Conservation (phyloP, 129 eudicot species). For the Deinandra increscens region DNA sequence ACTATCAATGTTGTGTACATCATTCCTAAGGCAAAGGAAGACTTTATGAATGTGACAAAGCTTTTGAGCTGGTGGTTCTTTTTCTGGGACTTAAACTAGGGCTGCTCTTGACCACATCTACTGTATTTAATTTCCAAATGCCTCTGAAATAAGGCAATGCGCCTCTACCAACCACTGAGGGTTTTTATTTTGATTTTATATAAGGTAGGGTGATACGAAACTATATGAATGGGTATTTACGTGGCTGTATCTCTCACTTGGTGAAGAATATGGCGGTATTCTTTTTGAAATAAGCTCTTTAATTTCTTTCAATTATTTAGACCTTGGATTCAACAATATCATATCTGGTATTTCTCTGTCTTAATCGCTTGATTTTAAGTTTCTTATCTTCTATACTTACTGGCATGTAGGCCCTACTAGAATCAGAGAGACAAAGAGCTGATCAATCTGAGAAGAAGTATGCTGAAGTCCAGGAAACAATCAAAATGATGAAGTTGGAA, state of each 20-base stretch:
- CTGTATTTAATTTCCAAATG: slow-evolving; percentile 13
- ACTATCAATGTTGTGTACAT: background rate
- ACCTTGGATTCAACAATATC: slow-evolving; percentile 17
- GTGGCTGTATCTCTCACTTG: slow-evolving; percentile 1
- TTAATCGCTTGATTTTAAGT: slow-evolving; percentile 2
- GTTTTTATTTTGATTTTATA: background rate
- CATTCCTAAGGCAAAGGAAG: background rate
- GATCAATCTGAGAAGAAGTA: slow-evolving; percentile 64
- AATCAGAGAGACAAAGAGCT: slow-evolving; percentile 77
- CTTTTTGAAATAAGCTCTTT: background rate
- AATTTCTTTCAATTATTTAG: background rate
- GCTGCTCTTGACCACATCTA: background rate
- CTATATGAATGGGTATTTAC: background rate
- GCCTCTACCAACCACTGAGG: background rate
- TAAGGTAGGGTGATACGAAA: background rate
- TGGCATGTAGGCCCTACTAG: slow-evolving; percentile 50
- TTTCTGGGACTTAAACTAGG: slow-evolving; percentile 6
- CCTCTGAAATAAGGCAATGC: background rate
- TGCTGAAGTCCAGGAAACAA: slow-evolving; percentile 56
- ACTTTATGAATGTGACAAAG: background rate
- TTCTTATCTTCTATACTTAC: slow-evolving; percentile 12
- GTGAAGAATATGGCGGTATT: background rate
- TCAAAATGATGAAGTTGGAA: slow-evolving; percentile 59
- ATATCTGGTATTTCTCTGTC: background rate
- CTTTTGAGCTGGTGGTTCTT: background rate